Percentiles rank a stretch among this genome's conserved stretches.
These are phyloP conservation scores for Fusarium poae DNA, from an alignment of 2,329 filamentous ascomycete species.

Conservation along the genomic window DNA sequence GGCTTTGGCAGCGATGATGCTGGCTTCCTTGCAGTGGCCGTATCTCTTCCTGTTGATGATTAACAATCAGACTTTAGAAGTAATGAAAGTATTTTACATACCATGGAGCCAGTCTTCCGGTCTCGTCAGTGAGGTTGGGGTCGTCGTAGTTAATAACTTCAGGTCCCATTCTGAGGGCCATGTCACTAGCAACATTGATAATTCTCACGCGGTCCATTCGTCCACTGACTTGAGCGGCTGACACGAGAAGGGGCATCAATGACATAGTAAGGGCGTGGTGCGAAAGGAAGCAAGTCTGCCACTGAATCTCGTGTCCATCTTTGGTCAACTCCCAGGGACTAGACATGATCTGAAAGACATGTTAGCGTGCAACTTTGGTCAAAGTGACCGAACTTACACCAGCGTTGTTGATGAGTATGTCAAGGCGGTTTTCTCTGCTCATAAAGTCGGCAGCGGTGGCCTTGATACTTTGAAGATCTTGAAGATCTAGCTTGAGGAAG, in stretches of 20 bases:
- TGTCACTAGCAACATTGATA: constrained; percentile 47
- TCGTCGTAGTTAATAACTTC: constrained; percentile 43
- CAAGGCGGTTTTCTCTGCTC: constrained; percentile 33
- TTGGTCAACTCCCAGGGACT: constrained; percentile 38
- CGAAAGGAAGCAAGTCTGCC: constrained; percentile 43
- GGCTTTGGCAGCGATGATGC: constrained; percentile 37
- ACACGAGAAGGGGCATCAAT: constrained; percentile 33
- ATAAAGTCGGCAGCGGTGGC: constrained; percentile 32
- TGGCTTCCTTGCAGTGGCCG: constrained; percentile 43
- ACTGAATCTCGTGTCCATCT: constrained; percentile 43
- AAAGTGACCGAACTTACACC: constrained; percentile 44
- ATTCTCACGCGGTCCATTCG: constrained; percentile 39
- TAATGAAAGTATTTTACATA: not conserved
- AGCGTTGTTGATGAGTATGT: constrained; percentile 45
- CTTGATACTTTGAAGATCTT: constrained; percentile 42
- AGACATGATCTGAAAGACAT: constrained; percentile 37
- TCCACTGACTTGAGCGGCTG: constrained; percentile 21
- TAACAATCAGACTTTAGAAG: not conserved
- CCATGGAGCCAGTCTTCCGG: constrained; percentile 38
- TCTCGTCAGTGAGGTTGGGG: constrained; percentile 36
- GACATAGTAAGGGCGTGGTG: constrained; percentile 40
- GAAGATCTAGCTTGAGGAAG: constrained; percentile 43
- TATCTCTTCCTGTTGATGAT: constrained; percentile 30
- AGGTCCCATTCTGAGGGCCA: constrained; percentile 31
- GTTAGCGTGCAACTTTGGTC: not conserved